Percentiles rank a stretch among this genome's conserved stretches.
Conservation (phyloP, 768 basidiomycete species). For the Pulveroboletus ravenelii region DNA sequence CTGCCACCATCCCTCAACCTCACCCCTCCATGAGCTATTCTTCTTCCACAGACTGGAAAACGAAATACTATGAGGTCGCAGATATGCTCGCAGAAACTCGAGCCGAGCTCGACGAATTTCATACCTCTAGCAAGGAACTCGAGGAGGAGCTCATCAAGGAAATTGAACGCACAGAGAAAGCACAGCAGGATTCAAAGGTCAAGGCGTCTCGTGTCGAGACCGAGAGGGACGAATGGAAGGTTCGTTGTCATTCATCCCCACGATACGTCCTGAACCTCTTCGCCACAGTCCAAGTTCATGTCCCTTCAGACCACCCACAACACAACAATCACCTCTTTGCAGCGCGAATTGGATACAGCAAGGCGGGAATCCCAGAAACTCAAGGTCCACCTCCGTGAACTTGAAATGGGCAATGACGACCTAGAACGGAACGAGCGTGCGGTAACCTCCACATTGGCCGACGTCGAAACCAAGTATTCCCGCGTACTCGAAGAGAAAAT, state of each 20-base stretch:
- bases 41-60: constrained; percentile 64
- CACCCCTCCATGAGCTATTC: constrained; percentile 43
- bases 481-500: constrained; percentile 95
- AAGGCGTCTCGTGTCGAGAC: constrained; percentile 65
- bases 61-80: constrained; percentile 76
- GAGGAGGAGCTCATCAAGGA: constrained; percentile 93
- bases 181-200: constrained; percentile 73
- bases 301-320: constrained; percentile 87
- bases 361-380: constrained; percentile 67
- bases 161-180: constrained; percentile 80
- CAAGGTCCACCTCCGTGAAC: constrained; percentile 75
- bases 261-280: constrained; percentile 3
- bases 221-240: constrained; percentile 94
- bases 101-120: constrained; percentile 82
- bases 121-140: constrained; percentile 82
- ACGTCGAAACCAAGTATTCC: constrained; percentile 85
- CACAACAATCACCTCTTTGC: constrained; percentile 83
- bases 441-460: constrained; percentile 75
- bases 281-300: constrained; percentile 70
- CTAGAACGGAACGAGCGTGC: constrained; percentile 92
- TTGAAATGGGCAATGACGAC: constrained; percentile 98
- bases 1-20: constrained; percentile 17
- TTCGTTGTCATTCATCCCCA: constrained; percentile 31
- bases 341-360: constrained; percentile 82
- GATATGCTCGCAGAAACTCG: constrained; percentile 83